Base-by-base conservation (phyloP, 352 stramenopile species). In the Aphanomyces stellatus region DNA sequence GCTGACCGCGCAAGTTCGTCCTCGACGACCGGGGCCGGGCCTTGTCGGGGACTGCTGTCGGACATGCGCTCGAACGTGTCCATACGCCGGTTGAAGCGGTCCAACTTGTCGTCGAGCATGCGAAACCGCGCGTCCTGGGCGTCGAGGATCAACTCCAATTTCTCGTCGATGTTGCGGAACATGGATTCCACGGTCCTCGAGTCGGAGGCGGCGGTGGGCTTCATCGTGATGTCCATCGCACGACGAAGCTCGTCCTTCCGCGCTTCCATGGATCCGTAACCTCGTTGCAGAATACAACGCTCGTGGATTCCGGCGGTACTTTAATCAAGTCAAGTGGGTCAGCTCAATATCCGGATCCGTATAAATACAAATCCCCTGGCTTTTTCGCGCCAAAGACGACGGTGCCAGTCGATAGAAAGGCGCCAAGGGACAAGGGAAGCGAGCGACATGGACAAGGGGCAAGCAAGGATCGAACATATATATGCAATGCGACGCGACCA, bases 101-200 rank as follows among this genome's bases (percentile, higher is more conserved):
- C 49, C 22, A 57, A 57, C 4, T 57, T 57, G 49, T 57, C 49
- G 30, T 57, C 49, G 13, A 57, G 49, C 49, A 57, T 57, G 1
- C 49, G 49, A 30, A 57, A 57, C 19, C 49, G 49, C 15, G 49
- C 49, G 27, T 57, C 49, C 49, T 57, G 49, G 22, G 49, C 49
- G 30, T 57, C 49, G 49, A 57, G 49, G 30, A 57, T 57, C 49
- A 57, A 30, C 49, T 57, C 49, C 1, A 57, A 24, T 24, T 57
- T 57, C n/a, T 57, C 49, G 49, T 57, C 49, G 30, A 57, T 57
- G 25, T 15, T 57, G n/a, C 49, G 49, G 30, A 57, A 57, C 49
- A 57, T 57, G n/a, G 49, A 57, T 37, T 57, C 49, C 6, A 57
- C 49, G 10, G 25, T 34, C 33, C 49, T 57, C 5, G 11, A 5